Base-by-base conservation (phyloP, 2,329 filamentous ascomycete species). In the Didymella sp. region DNA sequence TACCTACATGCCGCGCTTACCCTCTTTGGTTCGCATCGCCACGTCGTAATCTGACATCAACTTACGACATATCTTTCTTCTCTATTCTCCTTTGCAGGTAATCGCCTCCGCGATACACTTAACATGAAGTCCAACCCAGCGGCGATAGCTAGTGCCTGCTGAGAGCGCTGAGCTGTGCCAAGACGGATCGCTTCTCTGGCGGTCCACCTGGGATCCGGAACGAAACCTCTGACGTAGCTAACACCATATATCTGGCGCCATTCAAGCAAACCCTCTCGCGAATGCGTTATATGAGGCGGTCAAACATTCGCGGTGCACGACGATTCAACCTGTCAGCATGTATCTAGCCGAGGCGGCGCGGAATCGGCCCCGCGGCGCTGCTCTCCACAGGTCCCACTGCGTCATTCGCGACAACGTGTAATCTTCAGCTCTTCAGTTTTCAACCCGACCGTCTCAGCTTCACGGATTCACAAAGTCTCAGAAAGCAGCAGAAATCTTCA, bases 311-410 rank as follows among this genome's bases (percentile, higher is more conserved):
- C 4, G 17, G 11, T 19, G 1, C 5, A 13, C 21, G 25, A 17
- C 22, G 17, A 17, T 17, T 28, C 17, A 13, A 43, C 19, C 41
- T 4, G 2, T 37, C 33, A 37, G 3, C 7, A 37, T 37, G 33
- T 42, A 37, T 37, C n/a, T 42, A 47, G 37, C 53, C 53, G 47
- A 56, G 53, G 53, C 51, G 35, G 35, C 35, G 41, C 46, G 27
- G 33, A 22, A 21, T 47, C 24, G 35, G 33, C 33, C 49, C 42
- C 53, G 28, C 47, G 21, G 6, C n/a, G 21, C 6, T n/a, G 21
- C 6, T n/a, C 11, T 40, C 41, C 24, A 33, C 30, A 17, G 15
- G 13, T 48, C 35, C 53, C 42, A 47, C 47, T 31, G 35, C 35
- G 42, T 51, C 47, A 47, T 42, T 6, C 11, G 27, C 31, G 4